phyloP scores from a whole-genome alignment of 805 yeast species.

The Priceomyces castillae region DNA sequence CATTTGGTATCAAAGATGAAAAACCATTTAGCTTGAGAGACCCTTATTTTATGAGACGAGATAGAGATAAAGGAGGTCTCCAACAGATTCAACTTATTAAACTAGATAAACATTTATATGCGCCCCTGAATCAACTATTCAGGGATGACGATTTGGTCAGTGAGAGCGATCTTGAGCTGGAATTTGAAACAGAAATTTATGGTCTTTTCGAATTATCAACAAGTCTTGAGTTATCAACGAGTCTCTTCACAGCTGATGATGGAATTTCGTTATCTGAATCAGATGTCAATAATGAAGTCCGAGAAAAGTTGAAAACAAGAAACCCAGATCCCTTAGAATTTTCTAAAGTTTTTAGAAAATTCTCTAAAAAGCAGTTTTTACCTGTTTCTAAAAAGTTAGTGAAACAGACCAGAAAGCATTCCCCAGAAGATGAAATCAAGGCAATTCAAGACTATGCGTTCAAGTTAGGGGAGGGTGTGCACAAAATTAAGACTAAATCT shows the following conservation, averaged over 20 bases:
- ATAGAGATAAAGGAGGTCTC: constrained; percentile 5
- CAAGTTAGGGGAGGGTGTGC: constrained; percentile 20
- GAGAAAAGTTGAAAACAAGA: background rate
- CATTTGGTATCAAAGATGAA: constrained; percentile 27
- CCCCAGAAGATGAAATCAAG: constrained; percentile 10
- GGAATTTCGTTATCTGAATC: background rate
- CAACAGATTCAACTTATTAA: constrained; percentile 15
- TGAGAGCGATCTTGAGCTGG: constrained; percentile 7
- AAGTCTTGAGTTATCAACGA: constrained; percentile 13
- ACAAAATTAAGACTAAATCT: background rate
- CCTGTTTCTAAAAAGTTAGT: background rate
- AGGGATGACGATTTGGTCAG: constrained; percentile 8
- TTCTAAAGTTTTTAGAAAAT: constrained; percentile 6
- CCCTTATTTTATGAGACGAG: constrained; percentile 24
- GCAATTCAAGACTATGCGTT: constrained; percentile 29
- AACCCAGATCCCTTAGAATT: background rate
- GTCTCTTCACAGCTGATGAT: constrained; percentile 7
- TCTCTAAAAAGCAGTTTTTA: constrained; percentile 6
- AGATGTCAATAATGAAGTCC: too few species aligned
- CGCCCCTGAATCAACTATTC: constrained; percentile 5
- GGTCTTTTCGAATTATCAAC: constrained; percentile 19
- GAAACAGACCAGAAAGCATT: background rate
- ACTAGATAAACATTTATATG: constrained; percentile 7
- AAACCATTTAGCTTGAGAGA: constrained; percentile 29
- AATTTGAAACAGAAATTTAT: constrained; percentile 3